Evolutionary conservation across 176 grass and related monocot species (phyloP).

Genomic region (Cocos nucifera): DNA sequence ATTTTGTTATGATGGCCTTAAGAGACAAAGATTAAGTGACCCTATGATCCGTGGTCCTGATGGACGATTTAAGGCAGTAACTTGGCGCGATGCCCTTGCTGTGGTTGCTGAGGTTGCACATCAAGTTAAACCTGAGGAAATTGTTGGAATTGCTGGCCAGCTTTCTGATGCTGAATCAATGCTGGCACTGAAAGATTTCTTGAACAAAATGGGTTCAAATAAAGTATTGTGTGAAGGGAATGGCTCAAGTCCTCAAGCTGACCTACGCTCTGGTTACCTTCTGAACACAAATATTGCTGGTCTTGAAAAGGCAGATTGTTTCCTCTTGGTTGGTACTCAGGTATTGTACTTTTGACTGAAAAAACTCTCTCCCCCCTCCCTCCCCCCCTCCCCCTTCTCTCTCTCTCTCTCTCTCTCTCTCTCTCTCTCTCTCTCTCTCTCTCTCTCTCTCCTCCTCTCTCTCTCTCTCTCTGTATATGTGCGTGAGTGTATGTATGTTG

Average conservation of each 20-base stretch:
- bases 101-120: conserved; percentile 80
- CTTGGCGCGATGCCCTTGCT: conserved; percentile 84
- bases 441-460: too few species aligned
- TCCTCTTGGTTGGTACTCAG: conserved; percentile 98
- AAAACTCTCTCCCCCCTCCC: too few species aligned
- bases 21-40: conserved; percentile 94
- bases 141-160: conserved; percentile 83
- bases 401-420: too few species aligned
- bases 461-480: too few species aligned
- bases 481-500: too few species aligned
- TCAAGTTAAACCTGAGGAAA: conserved; percentile 83
- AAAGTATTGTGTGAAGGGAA: conserved; percentile 85
- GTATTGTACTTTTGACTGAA: conserved; percentile 24
- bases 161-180: conserved; percentile 98
- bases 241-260: conserved; percentile 64
- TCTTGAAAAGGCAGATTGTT: conserved; percentile 91
- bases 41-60: conserved; percentile 97
- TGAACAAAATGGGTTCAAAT: conserved; percentile 90
- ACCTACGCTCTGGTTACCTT: conserved; percentile 77
- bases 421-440: too few species aligned
- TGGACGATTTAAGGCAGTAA: conserved; percentile 79
- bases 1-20: conserved; percentile 93
- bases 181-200: conserved; percentile 95
- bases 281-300: conserved; percentile 82
- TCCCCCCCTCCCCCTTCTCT: too few species aligned